Evolutionary conservation across 2,329 filamentous ascomycete species (phyloP), one percentile per base, ranked within the genome.

Genomic region (Fusarium napiforme): DNA sequence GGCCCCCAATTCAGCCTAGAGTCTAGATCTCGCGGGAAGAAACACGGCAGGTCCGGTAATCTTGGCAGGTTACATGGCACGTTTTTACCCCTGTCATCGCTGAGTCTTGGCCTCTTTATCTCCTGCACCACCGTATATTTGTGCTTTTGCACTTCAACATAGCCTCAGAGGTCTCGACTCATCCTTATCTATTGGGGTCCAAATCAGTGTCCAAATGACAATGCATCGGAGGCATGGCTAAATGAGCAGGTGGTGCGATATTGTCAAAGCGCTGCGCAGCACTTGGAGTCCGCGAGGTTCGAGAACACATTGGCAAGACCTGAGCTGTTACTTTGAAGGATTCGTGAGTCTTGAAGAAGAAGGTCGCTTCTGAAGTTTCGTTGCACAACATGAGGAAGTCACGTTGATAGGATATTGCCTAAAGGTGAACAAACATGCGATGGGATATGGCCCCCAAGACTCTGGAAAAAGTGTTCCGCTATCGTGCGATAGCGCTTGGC

Each of bases 271-370:
- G 18, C 15, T 11, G 9, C 12, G 30, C 16, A 36, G 4, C 0
- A 34, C 9, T 8, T 52, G 9, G 18, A 52, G 32, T 36, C 49
- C 11, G n/a, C 32, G 4, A 36, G 9, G n/a, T 36, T 52, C n/a
- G 18, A 52, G 32, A 52, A 21, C 32, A 3, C 9, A 9, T 10
- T 49, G 30, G 9, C 30, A 2, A 49, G 0, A 32, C 28, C 18
- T 52, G 12, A 21, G 18, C 1, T 21, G 2, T 36, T 21, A 21
- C 3, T 0, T 26, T 2, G 9, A 52, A 26, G n/a, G n/a, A 52
- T 52, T n/a, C 9, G 3, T 2, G 5, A 28, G 14, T 28, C 34
- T 53, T 7, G 23, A 53, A 28, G 5, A 7, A 53, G 50, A 39
- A 53, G 50, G 50, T 39, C n/a, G 34, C 12, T 53, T 53, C 9